Percentiles rank a stretch among this genome's conserved stretches.
Conservation (phyloP, 1,139 yeast genomes). For the Pichia sp. region DNA sequence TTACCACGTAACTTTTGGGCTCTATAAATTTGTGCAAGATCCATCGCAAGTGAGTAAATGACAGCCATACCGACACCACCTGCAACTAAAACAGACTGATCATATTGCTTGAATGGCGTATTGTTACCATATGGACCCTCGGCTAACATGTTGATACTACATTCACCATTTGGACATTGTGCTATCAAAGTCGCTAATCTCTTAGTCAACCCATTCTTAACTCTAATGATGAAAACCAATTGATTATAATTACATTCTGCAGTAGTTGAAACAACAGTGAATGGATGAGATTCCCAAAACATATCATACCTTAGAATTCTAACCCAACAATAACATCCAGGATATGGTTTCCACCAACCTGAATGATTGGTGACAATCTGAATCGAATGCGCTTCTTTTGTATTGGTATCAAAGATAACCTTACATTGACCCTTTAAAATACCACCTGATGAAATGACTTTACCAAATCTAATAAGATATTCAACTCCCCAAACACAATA, state of each 20-base stretch:
- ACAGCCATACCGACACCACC: slow-evolving; percentile 44
- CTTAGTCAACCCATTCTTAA: slow-evolving; percentile 39
- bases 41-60: slow-evolving; percentile 37
- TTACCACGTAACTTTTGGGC: slow-evolving; percentile 30
- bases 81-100: slow-evolving; percentile 37
- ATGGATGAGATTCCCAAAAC: slow-evolving; percentile 61
- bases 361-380: slow-evolving; percentile 38
- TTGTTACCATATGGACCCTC: slow-evolving; percentile 43
- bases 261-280: slow-evolving; percentile 40
- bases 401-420: slow-evolving; percentile 25
- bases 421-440: slow-evolving; percentile 41
- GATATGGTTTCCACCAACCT: slow-evolving; percentile 40
- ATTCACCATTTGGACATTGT: slow-evolving; percentile 28
- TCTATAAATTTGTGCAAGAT: slow-evolving; percentile 34
- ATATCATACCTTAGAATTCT: slow-evolving; percentile 37
- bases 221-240: slow-evolving; percentile 36
- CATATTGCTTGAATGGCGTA: slow-evolving; percentile 36
- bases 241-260: slow-evolving; percentile 34
- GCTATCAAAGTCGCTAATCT: slow-evolving; percentile 32
- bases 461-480: slow-evolving; percentile 35
- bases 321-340: slow-evolving; percentile 41
- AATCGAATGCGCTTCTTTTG: slow-evolving; percentile 29
- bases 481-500: slow-evolving; percentile 43
- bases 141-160: slow-evolving; percentile 33
- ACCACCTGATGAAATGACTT: slow-evolving; percentile 41